These are phyloP conservation scores for Kodamaea jinghongensis DNA, from an alignment of 805 yeast genomes.

Conservation along the genomic window DNA sequence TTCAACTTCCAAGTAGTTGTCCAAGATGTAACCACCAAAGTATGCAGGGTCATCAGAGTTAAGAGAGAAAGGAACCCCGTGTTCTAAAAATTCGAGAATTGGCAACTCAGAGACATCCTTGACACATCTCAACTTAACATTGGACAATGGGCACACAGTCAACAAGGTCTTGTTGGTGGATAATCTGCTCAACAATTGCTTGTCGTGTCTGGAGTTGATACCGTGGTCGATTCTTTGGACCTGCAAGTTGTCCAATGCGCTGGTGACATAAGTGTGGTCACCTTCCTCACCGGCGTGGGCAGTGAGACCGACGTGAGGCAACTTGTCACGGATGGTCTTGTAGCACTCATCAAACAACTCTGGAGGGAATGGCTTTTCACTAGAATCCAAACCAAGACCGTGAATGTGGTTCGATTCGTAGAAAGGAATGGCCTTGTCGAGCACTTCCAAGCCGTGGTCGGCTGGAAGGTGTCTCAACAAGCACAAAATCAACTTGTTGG, in stretches of 20 bases:
- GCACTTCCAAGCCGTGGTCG: slow-evolving; percentile 53
- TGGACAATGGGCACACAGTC: slow-evolving; percentile 76
- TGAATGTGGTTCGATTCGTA: slow-evolving; percentile 47
- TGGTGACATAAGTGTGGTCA: slow-evolving; percentile 62
- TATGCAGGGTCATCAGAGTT: slow-evolving; percentile 71
- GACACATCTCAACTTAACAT: slow-evolving; percentile 73
- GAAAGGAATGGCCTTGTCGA: slow-evolving; percentile 51
- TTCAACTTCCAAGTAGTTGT: slow-evolving; percentile 68
- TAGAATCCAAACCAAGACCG: slow-evolving; percentile 80
- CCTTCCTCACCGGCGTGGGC: slow-evolving; percentile 94
- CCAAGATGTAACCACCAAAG: slow-evolving; percentile 41
- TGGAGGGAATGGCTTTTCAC: slow-evolving; percentile 79
- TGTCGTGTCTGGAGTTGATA: slow-evolving; percentile 58
- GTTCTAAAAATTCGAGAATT: slow-evolving; percentile 55
- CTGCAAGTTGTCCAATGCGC: slow-evolving; percentile 49
- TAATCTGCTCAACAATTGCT: slow-evolving; percentile 52
- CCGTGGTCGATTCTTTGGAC: slow-evolving; percentile 82
- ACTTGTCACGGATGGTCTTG: slow-evolving; percentile 42
- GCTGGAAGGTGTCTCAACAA: slow-evolving; percentile 73
- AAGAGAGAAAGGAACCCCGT: slow-evolving; percentile 66
- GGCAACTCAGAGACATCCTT: slow-evolving; percentile 67
- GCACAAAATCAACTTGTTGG: slow-evolving; percentile 79
- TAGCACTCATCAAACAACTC: slow-evolving; percentile 65
- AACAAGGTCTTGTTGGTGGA: slow-evolving; percentile 56
- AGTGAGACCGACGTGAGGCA: slow-evolving; percentile 59